These are phyloP conservation scores for Trichoderma orchidacearum DNA, from an alignment of 495 filamentous ascomycete genomes.

Conservation along the genomic window DNA sequence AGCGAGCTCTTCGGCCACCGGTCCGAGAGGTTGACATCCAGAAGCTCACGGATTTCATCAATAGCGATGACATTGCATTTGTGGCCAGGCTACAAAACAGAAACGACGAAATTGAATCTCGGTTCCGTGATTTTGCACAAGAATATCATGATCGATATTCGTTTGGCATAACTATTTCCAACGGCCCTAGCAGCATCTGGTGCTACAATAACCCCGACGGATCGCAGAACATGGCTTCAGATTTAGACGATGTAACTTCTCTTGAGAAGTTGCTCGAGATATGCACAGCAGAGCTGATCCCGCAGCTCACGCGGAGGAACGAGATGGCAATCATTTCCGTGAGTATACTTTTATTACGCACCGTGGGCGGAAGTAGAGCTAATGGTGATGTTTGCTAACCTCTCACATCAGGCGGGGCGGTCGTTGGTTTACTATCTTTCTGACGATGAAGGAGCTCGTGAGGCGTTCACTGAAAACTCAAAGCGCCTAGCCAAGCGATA, in stretches of 20 bases:
- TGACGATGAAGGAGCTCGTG: slow-evolving; percentile 9
- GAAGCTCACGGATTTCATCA: slow-evolving; percentile 18
- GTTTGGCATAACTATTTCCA: slow-evolving; percentile 20
- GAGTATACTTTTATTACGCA: slow-evolving; percentile 1
- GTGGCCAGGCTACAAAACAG: slow-evolving; percentile 20
- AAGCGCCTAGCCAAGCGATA: slow-evolving; percentile 33
- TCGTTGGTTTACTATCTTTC: slow-evolving; percentile 32
- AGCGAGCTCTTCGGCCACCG: slow-evolving; percentile 18
- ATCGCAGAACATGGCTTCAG: slow-evolving; percentile 17
- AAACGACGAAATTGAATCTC: slow-evolving; percentile 8
- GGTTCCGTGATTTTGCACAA: slow-evolving; percentile 14
- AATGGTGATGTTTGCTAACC: background rate
- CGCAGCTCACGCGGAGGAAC: slow-evolving; percentile 28
- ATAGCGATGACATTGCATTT: slow-evolving; percentile 25
- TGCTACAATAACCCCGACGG: slow-evolving; percentile 29
- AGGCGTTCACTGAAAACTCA: slow-evolving; percentile 17
- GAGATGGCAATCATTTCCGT: slow-evolving; percentile 28
- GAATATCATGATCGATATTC: slow-evolving; percentile 23
- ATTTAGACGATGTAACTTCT: slow-evolving; percentile 12
- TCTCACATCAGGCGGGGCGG: slow-evolving; percentile 22
- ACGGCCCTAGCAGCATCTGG: slow-evolving; percentile 12
- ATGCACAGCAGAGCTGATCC: slow-evolving; percentile 23
- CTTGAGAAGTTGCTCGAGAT: slow-evolving; percentile 22
- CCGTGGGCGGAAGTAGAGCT: background rate
- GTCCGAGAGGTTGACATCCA: slow-evolving; percentile 14